Evolutionary conservation across 306 rosid species (phyloP).

Genomic region (Chamaecrista fasciculata): DNA sequence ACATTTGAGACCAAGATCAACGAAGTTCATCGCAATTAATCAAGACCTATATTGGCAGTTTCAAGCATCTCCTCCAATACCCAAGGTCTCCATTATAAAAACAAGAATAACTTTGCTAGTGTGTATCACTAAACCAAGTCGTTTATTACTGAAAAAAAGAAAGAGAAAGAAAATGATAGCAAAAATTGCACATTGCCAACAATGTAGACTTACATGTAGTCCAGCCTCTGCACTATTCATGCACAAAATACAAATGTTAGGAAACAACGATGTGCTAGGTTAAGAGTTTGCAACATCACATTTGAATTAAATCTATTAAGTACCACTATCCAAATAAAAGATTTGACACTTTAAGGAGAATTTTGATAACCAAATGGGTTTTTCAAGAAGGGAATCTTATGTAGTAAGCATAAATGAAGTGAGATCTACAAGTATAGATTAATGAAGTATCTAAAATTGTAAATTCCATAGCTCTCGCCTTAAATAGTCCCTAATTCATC

Average conservation of each 20-base stretch:
- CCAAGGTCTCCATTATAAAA: not conserved
- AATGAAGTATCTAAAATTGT: no score
- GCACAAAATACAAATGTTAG: not conserved
- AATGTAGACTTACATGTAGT: not conserved
- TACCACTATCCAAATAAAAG: not conserved
- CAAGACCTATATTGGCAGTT: not conserved
- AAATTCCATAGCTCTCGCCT: not conserved
- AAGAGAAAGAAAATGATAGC: not conserved
- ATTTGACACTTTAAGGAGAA: not conserved
- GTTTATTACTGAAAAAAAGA: no score
- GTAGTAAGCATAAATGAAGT: not conserved
- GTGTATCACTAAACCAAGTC: not conserved
- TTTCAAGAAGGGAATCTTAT: not conserved
- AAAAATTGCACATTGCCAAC: not conserved
- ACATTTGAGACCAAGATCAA: not conserved
- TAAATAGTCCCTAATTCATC: no score
- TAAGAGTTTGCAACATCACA: not conserved
- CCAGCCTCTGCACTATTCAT: not conserved
- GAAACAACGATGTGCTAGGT: not conserved
- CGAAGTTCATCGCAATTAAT: not conserved
- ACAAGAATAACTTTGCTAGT: not conserved
- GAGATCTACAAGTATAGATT: not conserved
- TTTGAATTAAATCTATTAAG: not conserved
- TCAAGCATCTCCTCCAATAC: not conserved
- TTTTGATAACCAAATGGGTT: not conserved